Evolutionary conservation across 75 land plant genomes (phyloP).

Genomic region (Selaginella moellendorffii): DNA sequence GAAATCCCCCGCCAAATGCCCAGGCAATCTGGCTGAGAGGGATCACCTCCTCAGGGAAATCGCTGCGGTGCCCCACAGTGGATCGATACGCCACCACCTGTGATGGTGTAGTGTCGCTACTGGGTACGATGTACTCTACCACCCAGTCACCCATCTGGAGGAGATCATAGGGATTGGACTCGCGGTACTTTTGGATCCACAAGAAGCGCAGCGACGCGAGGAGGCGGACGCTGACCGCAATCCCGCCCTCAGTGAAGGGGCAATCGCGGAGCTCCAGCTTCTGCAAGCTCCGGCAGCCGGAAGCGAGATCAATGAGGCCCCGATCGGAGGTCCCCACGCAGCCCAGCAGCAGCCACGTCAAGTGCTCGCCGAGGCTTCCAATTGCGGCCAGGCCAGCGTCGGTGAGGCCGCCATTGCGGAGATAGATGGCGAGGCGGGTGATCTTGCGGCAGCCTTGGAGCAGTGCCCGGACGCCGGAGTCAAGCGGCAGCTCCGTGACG

Average conservation of each 20-base stretch:
- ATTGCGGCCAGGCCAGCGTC: slow-evolving; percentile 63
- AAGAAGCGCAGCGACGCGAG: slow-evolving; percentile 58
- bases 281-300: slow-evolving; percentile 62
- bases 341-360: slow-evolving; percentile 81
- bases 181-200: slow-evolving; percentile 55
- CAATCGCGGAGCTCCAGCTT: slow-evolving; percentile 80
- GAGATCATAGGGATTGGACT: slow-evolving; percentile 43
- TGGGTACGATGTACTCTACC: slow-evolving; percentile 21
- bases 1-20: no score
- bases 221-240: slow-evolving; percentile 36
- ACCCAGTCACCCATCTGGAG: slow-evolving; percentile 51
- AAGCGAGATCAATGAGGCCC: slow-evolving; percentile 46
- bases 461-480: slow-evolving; percentile 66
- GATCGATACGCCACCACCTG: slow-evolving; percentile 22
- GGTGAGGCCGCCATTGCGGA: slow-evolving; percentile 58
- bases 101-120: slow-evolving; percentile 1
- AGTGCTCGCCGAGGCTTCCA: slow-evolving; percentile 57
- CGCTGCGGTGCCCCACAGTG: slow-evolving; percentile 18
- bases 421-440: slow-evolving; percentile 55
- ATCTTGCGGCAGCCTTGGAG: slow-evolving; percentile 58
- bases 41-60: slow-evolving; percentile 18
- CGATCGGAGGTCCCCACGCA: slow-evolving; percentile 59
- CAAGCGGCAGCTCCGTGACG: slow-evolving; percentile 75
- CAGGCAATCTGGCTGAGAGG: no score
- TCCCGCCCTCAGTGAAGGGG: slow-evolving; percentile 56